Percentiles rank a stretch among this genome's conserved stretches.
These are phyloP conservation scores for Chalciporus sphaerocephalus DNA, from an alignment of 768 basidiomycete genomes.

Conservation along the genomic window DNA sequence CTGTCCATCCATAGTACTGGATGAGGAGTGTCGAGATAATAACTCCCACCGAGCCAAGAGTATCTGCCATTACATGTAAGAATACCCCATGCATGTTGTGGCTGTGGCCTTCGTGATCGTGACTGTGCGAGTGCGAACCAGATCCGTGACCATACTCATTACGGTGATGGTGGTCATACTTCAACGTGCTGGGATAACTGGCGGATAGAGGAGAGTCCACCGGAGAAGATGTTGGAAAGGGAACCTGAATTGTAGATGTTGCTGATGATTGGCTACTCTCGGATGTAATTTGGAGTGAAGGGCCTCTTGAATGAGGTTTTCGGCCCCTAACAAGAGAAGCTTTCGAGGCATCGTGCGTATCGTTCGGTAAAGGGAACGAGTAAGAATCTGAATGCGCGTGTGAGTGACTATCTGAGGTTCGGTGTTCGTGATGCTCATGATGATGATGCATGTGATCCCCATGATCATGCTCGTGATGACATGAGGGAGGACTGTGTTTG, in stretches of 20 bases:
- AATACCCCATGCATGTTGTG: conserved; percentile 99
- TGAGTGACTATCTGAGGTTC: conserved; percentile 21
- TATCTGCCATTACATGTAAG: conserved; percentile 95
- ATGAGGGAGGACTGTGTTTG: conserved; percentile 7
- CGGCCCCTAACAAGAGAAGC: conserved; percentile 24
- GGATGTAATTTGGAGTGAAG: conserved; percentile 38
- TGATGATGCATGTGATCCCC: conserved; percentile 25
- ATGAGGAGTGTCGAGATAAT: conserved; percentile 96
- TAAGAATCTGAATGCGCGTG: conserved; percentile 24
- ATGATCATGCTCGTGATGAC: conserved; percentile 19
- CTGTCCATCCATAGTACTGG: conserved; percentile 95
- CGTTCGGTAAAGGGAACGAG: conserved; percentile 12
- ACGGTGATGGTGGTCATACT: conserved; percentile 47
- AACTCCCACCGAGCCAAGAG: conserved; percentile 94
- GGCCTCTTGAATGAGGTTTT: conserved; percentile 38
- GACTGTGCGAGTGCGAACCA: no score
- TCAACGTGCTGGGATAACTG: conserved; percentile 49
- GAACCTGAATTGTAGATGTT: conserved; percentile 17
- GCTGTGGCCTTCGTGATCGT: conserved; percentile 77
- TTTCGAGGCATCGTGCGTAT: conserved; percentile 3
- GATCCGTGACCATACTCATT: no score
- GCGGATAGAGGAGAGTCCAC: conserved; percentile 60
- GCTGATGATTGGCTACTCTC: conserved; percentile 20
- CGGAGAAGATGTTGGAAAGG: conserved; percentile 26
- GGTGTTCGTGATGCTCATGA: conserved; percentile 23